Base-by-base conservation (phyloP, 352 stramenopile genomes). In the Phytophthora constricta region DNA sequence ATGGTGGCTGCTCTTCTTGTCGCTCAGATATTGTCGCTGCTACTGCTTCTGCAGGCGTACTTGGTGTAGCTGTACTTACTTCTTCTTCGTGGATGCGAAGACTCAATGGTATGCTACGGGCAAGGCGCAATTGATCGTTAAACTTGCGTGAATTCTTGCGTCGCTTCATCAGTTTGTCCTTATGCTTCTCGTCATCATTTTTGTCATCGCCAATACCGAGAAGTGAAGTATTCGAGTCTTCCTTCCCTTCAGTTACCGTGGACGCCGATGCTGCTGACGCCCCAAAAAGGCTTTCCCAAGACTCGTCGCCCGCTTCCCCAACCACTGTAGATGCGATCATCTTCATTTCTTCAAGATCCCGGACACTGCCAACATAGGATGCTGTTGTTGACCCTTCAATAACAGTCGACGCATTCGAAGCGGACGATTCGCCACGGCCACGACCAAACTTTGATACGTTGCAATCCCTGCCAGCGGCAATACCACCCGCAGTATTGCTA, bases 251-350 rank as follows among this genome's bases (percentile, higher is more conserved):
- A 20, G 61, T 42, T 10, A 34, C 27, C 16, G 22, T 25, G 25
- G 58, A 53, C 13, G 68, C 47, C 26, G 22, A 22, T 2, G 48
- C 48, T 17, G 45, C 31, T 16, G 65, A 69, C 19, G 74, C 61
- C 3, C 84, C 84, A 50, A 92, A 92, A 4, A 92, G 62, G 42
- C 91, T 82, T 63, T 92, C 77, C 84, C 84, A 92, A 0, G 84
- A 82, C 47, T 92, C 84, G 20, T 88, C 73, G 10, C 68, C 69
- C 23, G 65, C 51, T 27, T 64, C 70, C 4, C 57, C 62, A 43
- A 84, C 75, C 7, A 84, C 65, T n/a, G 67, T 80, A 1, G 76
- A 74, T 41, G 79, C 84, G 39, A 88, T 82, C n/a, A 68, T 65
- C 54, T 91, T 92, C 80, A 92, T 90, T 54, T 87, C 79, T 42